Conservation (phyloP, 148 eudicot species). For the Amaranthus hypochondriacus region DNA sequence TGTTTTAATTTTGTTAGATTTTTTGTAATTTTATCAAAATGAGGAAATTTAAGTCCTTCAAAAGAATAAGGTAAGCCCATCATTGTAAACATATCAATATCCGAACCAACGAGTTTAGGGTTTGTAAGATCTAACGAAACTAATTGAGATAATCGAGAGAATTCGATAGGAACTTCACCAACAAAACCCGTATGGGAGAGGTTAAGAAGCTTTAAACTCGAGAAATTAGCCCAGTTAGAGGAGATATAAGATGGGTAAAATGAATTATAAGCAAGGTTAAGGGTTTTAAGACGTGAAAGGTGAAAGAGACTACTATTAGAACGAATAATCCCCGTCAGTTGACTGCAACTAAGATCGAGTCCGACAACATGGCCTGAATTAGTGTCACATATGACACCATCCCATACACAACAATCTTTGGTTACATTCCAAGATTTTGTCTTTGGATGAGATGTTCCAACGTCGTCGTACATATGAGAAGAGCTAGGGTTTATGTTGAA, state of each 20-base stretch:
- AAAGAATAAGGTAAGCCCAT: background rate
- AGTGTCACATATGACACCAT: constrained; percentile 30
- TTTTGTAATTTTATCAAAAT: background rate
- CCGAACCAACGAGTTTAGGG: too few species aligned
- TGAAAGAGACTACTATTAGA: background rate
- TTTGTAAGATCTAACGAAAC: background rate
- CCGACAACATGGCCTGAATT: constrained; percentile 6
- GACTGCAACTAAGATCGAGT: constrained; percentile 14
- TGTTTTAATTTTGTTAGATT: constrained; percentile 13
- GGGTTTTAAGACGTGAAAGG: background rate
- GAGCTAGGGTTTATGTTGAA: background rate
- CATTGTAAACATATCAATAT: background rate
- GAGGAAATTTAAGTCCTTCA: background rate
- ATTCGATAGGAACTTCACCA: background rate
- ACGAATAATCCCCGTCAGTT: background rate
- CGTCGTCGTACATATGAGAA: background rate
- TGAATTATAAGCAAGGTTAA: constrained; percentile 25
- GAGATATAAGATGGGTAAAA: constrained; percentile 11
- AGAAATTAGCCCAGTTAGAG: background rate
- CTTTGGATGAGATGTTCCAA: background rate
- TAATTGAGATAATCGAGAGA: background rate
- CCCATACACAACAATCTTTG: constrained; percentile 38
- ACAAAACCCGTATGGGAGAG: background rate
- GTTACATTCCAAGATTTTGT: constrained; percentile 23
- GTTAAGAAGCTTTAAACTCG: background rate